phyloP scores from a whole-genome alignment of 2,329 filamentous ascomycete species.

The Fusarium solani-melongenae region DNA sequence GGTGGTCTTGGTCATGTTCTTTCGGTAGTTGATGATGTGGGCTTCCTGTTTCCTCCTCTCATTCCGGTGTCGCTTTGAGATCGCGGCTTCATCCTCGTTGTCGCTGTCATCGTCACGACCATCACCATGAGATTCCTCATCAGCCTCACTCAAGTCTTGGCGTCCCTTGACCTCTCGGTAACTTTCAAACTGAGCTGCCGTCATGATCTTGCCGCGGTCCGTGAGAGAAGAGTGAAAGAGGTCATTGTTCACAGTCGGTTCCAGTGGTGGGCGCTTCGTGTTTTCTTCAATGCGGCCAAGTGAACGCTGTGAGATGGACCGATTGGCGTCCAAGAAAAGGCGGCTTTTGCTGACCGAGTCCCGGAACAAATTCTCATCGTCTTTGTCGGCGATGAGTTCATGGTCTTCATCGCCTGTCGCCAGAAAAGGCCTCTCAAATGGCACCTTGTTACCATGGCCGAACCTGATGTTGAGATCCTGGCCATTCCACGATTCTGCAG shows the following conservation, averaged over 20 bases:
- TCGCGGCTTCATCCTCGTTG: constrained; percentile 15
- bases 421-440: neutral
- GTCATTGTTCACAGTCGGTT: neutral
- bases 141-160: constrained; percentile 7
- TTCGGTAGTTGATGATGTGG: constrained; percentile 25
- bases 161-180: constrained; percentile 12
- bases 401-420: neutral
- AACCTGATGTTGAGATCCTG: neutral
- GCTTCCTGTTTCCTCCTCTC: constrained; percentile 28
- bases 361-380: neutral
- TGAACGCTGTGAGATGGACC: neutral
- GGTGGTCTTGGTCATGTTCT: constrained; percentile 37
- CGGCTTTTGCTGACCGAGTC: neutral
- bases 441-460: neutral
- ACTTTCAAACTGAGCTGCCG: constrained; percentile 20
- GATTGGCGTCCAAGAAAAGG: neutral
- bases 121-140: constrained; percentile 1
- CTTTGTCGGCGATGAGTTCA: neutral
- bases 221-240: neutral
- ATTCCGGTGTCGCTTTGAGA: constrained; percentile 5
- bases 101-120: constrained; percentile 26
- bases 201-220: constrained; percentile 25
- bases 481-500: neutral
- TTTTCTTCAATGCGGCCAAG: neutral
- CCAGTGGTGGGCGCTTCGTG: neutral